phyloP scores from a whole-genome alignment of 768 basidiomycete genomes.

The Podaxis carcinomalis region DNA sequence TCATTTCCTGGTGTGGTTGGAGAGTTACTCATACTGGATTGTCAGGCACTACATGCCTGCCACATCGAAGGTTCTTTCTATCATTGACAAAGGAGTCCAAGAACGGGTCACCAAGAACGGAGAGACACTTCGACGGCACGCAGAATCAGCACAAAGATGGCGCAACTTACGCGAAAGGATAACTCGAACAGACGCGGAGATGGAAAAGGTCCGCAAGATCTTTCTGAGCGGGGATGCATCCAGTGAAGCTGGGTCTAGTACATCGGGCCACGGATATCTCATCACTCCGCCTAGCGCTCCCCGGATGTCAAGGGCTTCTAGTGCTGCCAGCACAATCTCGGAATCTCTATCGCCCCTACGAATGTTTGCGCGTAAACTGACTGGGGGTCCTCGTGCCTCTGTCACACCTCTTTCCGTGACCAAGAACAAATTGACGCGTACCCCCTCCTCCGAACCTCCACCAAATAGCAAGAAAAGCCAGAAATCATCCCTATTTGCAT shows the following conservation, averaged over 20 bases:
- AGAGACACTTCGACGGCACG: conserved; percentile 85
- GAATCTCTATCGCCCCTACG: conserved; percentile 79
- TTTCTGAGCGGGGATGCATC: conserved; percentile 49
- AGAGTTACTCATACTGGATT: conserved; percentile 1
- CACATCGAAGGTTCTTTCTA: conserved; percentile 85
- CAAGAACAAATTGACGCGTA: conserved; percentile 39
- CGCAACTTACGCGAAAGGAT: conserved; percentile 76
- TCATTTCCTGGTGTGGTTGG: conserved; percentile 12
- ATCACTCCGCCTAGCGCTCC: conserved; percentile 58
- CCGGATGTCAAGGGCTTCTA: conserved; percentile 38
- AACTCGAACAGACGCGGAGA: conserved; percentile 72
- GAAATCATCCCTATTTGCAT: conserved; percentile 58
- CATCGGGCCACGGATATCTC: conserved; percentile 57
- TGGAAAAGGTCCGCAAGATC: conserved; percentile 66
- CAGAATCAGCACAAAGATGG: conserved; percentile 88
- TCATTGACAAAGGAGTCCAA: conserved; percentile 90
- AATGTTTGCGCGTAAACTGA: conserved; percentile 70
- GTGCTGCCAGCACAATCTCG: conserved; percentile 54
- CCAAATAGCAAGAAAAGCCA: conserved; percentile 44
- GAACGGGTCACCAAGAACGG: conserved; percentile 97
- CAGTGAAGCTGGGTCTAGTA: conserved; percentile 70
- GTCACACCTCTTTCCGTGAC: conserved; percentile 31
- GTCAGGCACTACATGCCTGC: conserved; percentile 91
- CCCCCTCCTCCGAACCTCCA: conserved; percentile 53
- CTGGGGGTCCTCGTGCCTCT: conserved; percentile 35